These are phyloP conservation scores for Aureoboletus auriporus DNA, from an alignment of 768 basidiomycete species.

Conservation along the genomic window DNA sequence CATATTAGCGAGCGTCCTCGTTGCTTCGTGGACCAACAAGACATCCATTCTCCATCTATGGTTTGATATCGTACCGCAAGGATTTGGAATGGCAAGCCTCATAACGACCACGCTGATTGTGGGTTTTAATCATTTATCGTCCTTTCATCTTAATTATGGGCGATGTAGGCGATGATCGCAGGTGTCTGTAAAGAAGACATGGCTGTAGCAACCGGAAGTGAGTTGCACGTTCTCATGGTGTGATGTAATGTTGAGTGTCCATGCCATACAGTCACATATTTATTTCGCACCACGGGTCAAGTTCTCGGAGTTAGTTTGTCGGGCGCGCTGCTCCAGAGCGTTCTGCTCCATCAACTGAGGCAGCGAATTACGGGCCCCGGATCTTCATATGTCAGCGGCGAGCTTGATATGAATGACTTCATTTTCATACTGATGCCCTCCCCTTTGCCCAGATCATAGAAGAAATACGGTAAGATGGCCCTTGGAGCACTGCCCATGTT, in stretches of 20 bases:
- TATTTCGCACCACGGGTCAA: slow-evolving; percentile 92
- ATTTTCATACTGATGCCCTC: slow-evolving; percentile 15
- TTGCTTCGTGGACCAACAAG: slow-evolving; percentile 63
- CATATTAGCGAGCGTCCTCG: slow-evolving; percentile 54
- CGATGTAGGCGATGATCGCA: slow-evolving; percentile 77
- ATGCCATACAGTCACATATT: slow-evolving; percentile 71
- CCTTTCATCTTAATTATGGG: slow-evolving; percentile 3
- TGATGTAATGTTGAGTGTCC: slow-evolving; percentile 5
- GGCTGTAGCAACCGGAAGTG: slow-evolving; percentile 88
- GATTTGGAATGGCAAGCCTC: slow-evolving; percentile 79
- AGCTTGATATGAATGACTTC: slow-evolving; percentile 23
- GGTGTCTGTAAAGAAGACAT: slow-evolving; percentile 75
- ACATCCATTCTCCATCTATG: slow-evolving; percentile 63
- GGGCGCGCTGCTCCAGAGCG: slow-evolving; percentile 78
- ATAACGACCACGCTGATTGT: slow-evolving; percentile 88
- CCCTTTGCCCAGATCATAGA: slow-evolving; percentile 59
- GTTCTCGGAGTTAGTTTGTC: slow-evolving; percentile 91
- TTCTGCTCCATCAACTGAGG: slow-evolving; percentile 68
- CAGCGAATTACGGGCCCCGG: slow-evolving; percentile 73
- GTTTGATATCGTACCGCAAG: slow-evolving; percentile 77
- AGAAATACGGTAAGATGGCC: slow-evolving; percentile 50
- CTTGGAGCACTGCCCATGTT: slow-evolving; percentile 12
- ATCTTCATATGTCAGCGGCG: slow-evolving; percentile 59
- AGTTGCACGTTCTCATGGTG: slow-evolving; percentile 30
- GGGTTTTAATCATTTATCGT: slow-evolving; percentile 27